Conservation (phyloP, 495 filamentous ascomycete genomes). For the Aspergillus steynii region DNA sequence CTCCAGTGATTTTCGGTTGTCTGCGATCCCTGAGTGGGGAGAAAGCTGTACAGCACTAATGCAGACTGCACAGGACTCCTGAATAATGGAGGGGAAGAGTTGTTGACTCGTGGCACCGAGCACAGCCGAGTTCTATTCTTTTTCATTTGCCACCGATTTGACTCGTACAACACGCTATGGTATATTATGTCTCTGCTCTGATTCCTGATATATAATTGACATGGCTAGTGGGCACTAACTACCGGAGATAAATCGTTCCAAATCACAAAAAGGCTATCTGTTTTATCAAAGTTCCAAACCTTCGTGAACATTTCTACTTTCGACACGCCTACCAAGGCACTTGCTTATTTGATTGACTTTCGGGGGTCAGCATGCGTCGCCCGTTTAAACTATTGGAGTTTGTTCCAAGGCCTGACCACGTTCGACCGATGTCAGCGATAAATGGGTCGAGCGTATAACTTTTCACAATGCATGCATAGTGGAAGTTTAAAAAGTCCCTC, state of each 20-base stretch:
- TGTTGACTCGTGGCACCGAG: background rate
- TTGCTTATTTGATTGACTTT: background rate
- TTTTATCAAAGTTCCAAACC: background rate
- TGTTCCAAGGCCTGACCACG: background rate
- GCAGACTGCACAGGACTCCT: no score
- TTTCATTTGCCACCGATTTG: no score
- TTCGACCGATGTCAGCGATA: background rate
- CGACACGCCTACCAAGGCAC: background rate
- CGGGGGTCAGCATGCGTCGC: background rate
- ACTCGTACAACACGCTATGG: no score
- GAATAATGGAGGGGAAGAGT: no score
- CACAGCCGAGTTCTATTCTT: background rate
- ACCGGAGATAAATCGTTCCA: no score
- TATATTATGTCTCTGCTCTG: background rate
- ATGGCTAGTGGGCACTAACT: background rate
- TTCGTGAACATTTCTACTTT: conserved; percentile 5
- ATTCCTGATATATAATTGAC: no score
- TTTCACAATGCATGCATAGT: background rate
- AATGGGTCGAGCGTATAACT: background rate
- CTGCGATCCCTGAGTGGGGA: no score
- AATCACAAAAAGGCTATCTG: background rate
- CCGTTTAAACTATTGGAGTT: background rate
- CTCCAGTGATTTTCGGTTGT: background rate
- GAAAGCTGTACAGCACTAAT: no score
- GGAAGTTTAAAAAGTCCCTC: background rate